These are phyloP conservation scores for Corymbia calophylla DNA, from an alignment of 441 rosid genomes.

Conservation along the genomic window DNA sequence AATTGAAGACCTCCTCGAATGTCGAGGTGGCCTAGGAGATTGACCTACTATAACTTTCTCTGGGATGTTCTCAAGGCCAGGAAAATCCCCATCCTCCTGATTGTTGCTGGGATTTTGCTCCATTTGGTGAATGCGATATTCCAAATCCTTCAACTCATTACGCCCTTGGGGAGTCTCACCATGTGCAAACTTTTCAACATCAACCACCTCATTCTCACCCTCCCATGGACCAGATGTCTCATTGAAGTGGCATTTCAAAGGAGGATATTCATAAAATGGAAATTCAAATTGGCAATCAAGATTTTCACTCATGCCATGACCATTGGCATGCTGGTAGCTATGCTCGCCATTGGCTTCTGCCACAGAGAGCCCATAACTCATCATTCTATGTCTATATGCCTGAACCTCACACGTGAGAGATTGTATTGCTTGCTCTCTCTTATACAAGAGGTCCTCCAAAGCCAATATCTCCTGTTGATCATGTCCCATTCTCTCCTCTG, in stretches of 20 bases:
- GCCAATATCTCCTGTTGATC: constrained; percentile 4
- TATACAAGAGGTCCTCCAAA: constrained; percentile 8
- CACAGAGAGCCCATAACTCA: constrained; percentile 69
- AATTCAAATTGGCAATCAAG: constrained; percentile 37
- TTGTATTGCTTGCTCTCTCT: constrained; percentile 10
- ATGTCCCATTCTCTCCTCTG: constrained; percentile 7
- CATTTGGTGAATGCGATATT: constrained; percentile 63
- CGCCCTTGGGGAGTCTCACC: constrained; percentile 49
- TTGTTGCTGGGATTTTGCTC: constrained; percentile 52
- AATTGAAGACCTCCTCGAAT: constrained; percentile 39
- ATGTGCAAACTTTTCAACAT: constrained; percentile 65
- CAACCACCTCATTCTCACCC: constrained; percentile 47
- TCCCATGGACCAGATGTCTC: constrained; percentile 44
- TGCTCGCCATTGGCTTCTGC: constrained; percentile 56
- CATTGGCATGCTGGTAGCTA: constrained; percentile 17
- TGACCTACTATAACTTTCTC: constrained; percentile 81
- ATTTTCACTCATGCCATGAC: constrained; percentile 29
- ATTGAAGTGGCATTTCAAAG: constrained; percentile 59
- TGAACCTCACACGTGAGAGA: constrained; percentile 1
- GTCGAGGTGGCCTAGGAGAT: constrained; percentile 61
- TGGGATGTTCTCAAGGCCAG: constrained; percentile 32
- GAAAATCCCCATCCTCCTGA: constrained; percentile 40
- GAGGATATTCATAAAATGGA: constrained; percentile 62
- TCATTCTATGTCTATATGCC: constrained; percentile 11
- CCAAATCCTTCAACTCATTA: constrained; percentile 63